Evolutionary conservation across 2,329 filamentous ascomycete genomes (phyloP).

Genomic region (Xylariaceae sp.): DNA sequence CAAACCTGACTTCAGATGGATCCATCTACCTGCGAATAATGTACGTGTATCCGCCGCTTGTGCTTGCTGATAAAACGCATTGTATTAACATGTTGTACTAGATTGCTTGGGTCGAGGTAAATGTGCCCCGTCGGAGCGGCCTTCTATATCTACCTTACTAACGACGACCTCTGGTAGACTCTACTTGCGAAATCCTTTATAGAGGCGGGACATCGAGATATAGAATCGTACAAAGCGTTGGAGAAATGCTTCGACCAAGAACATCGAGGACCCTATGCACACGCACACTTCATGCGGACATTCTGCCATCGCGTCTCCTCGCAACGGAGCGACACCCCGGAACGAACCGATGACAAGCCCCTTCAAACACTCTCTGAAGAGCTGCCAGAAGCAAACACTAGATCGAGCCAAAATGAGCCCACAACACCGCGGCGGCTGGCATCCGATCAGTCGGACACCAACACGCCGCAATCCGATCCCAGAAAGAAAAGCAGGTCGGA

Average conservation of each 20-base stretch:
- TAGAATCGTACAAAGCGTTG: constrained; percentile 59
- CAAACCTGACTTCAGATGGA: constrained; percentile 46
- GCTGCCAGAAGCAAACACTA: constrained; percentile 18
- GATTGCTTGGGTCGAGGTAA: constrained; percentile 56
- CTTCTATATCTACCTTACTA: too few species aligned
- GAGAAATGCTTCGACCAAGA: constrained; percentile 59
- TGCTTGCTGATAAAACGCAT: constrained; percentile 11
- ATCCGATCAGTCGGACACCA: constrained; percentile 16
- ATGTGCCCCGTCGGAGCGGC: too few species aligned
- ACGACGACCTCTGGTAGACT: constrained; percentile 25
- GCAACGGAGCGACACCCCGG: constrained; percentile 25
- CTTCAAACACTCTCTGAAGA: constrained; percentile 26
- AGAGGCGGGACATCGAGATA: constrained; percentile 57
- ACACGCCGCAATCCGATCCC: constrained; percentile 17
- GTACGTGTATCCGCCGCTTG: constrained; percentile 15
- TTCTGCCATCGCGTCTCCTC: constrained; percentile 47
- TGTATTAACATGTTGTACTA: constrained; percentile 23
- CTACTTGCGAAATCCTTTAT: constrained; percentile 62
- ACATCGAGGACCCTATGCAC: constrained; percentile 52
- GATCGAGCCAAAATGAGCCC: constrained; percentile 15
- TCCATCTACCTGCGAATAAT: constrained; percentile 50
- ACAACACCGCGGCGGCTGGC: not conserved
- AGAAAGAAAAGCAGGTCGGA: constrained; percentile 35
- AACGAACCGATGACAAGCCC: constrained; percentile 27
- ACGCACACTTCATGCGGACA: constrained; percentile 60